Conservation (phyloP, 371 early-diverging fungal species). For the Coemansia sp. region DNA sequence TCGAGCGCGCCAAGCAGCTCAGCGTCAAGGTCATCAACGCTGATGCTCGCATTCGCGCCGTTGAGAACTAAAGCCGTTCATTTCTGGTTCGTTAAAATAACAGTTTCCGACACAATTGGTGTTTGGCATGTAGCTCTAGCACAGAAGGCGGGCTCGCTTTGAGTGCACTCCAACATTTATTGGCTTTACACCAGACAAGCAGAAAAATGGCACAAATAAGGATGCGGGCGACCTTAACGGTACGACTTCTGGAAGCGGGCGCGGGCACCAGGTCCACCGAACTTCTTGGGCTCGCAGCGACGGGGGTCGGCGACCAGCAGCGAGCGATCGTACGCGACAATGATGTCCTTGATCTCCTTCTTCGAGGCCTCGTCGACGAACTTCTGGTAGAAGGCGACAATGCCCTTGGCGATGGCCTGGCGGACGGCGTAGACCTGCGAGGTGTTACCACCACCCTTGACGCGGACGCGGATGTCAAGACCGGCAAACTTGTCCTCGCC, state of each 20-base stretch:
- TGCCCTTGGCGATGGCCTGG: conserved; percentile 99
- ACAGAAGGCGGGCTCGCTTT: too few species aligned
- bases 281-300: conserved; percentile 99
- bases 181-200: conserved; percentile 35
- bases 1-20: conserved; percentile 97
- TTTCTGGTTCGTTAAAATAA: conserved; percentile 17
- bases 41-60: conserved; percentile 91
- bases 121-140: not conserved
- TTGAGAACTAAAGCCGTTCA: conserved; percentile 62
- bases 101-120: not conserved
- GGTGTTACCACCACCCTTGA: conserved; percentile 97
- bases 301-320: conserved; percentile 99
- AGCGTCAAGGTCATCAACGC: conserved; percentile 98
- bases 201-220: conserved; percentile 26
- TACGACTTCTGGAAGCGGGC: conserved; percentile 98
- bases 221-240: conserved; percentile 65
- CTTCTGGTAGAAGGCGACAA: conserved; percentile 99
- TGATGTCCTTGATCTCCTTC: conserved; percentile 97
- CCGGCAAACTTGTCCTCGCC: conserved; percentile 95
- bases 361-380: conserved; percentile 99
- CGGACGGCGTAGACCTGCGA: conserved; percentile 99
- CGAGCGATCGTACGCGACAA: conserved; percentile 97
- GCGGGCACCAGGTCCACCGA: conserved; percentile 99
- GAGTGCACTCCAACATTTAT: conserved; percentile 37
- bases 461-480: conserved; percentile 97